Evolutionary conservation across 2,329 filamentous ascomycete genomes (phyloP), one percentile per base, ranked within the genome.

Genomic region (Coleophoma crateriformis): DNA sequence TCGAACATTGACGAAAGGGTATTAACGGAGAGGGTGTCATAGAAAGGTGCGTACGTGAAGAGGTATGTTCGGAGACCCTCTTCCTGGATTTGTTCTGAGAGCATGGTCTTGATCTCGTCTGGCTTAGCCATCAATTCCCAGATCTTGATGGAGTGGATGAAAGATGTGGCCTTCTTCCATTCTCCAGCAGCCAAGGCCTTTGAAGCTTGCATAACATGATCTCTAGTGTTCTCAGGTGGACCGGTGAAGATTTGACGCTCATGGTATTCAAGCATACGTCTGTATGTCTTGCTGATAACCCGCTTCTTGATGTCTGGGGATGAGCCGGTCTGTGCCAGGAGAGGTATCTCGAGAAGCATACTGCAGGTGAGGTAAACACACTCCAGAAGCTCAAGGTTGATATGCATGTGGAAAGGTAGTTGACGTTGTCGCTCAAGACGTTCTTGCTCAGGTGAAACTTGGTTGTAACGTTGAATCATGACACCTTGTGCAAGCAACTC

Each of bases 361-460:
- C 90, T 96, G 77, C 92, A 97, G 46, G 94, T 97, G 52, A 99
- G 81, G 75, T 99, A 99, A 54, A 97, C 92, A 66, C 94, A 97
- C 76, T 99, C 94, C 37, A 99, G 82, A 49, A 99, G 82, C 71
- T 99, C 94, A 47, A 99, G 81, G 78, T 99, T 99, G 78, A 99
- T 99, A 80, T 99, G 94, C 90, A 99, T 96, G 77, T 99, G 94
- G 85, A 99, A 99, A 35, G 94, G 94, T 59, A 99, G 81, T 74
- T 99, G 94, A 63, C 94, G 86, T 74, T 97, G 92, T 68, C 94
- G 89, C 77, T 99, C 94, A 37, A 97, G 81, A 58, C 92, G 88
- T 76, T 99, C 94, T 72, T 99, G 94, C 73, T 99, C 94, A 15
- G 94, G 94, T 34, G 91, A 94, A 54, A 99, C 94, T 65, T 96